Percentiles rank a stretch among this genome's conserved stretches.
Evolutionary conservation across 1,284 basidiomycete genomes (phyloP).

Genomic region (Somion occarium): DNA sequence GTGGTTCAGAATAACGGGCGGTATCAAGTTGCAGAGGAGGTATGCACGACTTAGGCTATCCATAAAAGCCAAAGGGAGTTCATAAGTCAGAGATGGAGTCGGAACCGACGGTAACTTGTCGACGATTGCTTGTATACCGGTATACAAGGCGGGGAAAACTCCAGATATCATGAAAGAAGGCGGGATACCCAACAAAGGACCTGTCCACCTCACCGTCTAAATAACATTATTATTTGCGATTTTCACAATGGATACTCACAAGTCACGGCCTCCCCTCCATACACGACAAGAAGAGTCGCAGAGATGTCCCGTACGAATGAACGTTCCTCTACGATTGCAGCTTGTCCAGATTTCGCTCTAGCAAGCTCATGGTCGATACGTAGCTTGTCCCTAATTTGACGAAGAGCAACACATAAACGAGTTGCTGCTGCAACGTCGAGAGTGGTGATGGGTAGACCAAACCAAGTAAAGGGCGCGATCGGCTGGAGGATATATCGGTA

Average conservation of each 20-base stretch:
- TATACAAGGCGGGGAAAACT: conserved; percentile 50
- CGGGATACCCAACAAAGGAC: conserved; percentile 55
- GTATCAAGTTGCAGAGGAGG: conserved; percentile 68
- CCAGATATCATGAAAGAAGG: conserved; percentile 71
- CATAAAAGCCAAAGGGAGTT: conserved; percentile 59
- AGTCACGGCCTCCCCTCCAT: conserved; percentile 66
- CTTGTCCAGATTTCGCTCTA: conserved; percentile 8
- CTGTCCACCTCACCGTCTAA: too few species aligned
- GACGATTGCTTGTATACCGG: conserved; percentile 50
- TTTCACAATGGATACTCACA: conserved; percentile 32
- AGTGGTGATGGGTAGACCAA: conserved; percentile 52
- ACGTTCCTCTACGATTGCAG: conserved; percentile 36
- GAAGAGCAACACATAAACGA: conserved; percentile 61
- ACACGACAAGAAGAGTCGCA: conserved; percentile 62
- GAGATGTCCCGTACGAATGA: conserved; percentile 55
- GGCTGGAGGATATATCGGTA: conserved; percentile 54
- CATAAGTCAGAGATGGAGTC: conserved; percentile 41
- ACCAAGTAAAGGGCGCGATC: conserved; percentile 64
- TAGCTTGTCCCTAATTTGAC: conserved; percentile 56
- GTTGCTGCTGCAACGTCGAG: conserved; percentile 63
- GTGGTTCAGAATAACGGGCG: conserved; percentile 53
- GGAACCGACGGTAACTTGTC: conserved; percentile 56
- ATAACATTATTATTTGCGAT: conserved; percentile 6
- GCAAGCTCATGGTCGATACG: conserved; percentile 36
- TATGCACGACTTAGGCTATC: conserved; percentile 68